These are phyloP conservation scores for Agaricus subrufescens DNA, from an alignment of 768 basidiomycete genomes.

Conservation along the genomic window DNA sequence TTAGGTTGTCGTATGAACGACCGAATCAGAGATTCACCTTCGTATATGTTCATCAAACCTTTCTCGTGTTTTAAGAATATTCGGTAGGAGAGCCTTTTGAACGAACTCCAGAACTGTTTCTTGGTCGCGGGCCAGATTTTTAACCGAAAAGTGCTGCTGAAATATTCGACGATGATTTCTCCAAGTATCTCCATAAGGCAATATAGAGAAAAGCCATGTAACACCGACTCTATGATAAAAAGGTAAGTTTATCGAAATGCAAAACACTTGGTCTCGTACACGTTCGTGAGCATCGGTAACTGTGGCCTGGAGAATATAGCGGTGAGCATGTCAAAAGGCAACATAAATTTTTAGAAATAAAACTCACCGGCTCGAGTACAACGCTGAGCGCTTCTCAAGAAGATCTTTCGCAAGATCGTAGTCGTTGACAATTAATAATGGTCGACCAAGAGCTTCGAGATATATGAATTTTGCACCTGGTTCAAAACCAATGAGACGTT, in stretches of 20 bases:
- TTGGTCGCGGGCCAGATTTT: neutral
- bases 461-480: conserved; percentile 13
- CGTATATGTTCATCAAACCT: neutral
- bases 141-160: conserved; percentile 6
- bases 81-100: neutral
- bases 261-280: no score
- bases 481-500: no score
- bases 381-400: conserved; percentile 21
- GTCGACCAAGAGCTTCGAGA: conserved; percentile 19
- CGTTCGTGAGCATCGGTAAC: no score
- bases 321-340: neutral
- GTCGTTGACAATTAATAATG: conserved; percentile 21
- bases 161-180: conserved; percentile 9
- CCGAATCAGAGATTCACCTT: neutral
- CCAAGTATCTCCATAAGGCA: conserved; percentile 11
- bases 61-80: neutral
- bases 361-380: conserved; percentile 19
- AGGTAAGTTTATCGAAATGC: no score
- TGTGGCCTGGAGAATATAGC: neutral
- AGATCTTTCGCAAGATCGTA: conserved; percentile 19
- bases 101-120: neutral
- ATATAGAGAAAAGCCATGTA: neutral
- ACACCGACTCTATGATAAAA: neutral
- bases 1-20: no score
- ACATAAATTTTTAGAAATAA: no score